Percentiles rank a stretch among this genome's conserved stretches.
These are phyloP conservation scores for Chlamydomonas asymmetrica DNA, from an alignment of 139 green algal species.

Conservation along the genomic window DNA sequence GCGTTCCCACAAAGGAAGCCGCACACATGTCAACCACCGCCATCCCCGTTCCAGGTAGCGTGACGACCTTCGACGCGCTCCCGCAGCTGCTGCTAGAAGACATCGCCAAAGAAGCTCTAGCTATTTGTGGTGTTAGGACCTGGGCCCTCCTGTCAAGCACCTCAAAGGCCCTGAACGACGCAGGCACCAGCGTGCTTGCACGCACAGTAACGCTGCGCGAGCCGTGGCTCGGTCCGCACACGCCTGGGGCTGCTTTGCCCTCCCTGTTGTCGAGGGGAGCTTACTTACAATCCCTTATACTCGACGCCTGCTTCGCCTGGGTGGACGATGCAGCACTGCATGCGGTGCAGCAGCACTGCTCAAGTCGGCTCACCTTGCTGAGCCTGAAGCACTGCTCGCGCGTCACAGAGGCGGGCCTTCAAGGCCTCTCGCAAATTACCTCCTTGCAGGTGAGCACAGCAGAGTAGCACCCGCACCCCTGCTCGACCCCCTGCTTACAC, in stretches of 20 bases:
- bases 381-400: background rate
- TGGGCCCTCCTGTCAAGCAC: no score
- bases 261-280: background rate
- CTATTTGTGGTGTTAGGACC: no score
- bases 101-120: no score
- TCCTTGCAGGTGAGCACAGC: background rate
- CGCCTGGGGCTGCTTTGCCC: background rate
- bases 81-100: no score
- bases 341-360: background rate
- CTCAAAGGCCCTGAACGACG: no score
- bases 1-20: no score
- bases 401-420: background rate
- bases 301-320: background rate
- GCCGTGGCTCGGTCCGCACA: background rate
- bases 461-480: background rate
- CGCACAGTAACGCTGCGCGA: background rate
- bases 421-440: background rate
- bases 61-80: no score
- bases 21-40: no score
- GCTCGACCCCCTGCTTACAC: background rate
- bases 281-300: background rate
- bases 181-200: no score
- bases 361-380: background rate
- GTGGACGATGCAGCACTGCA: background rate
- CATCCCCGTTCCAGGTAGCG: no score